Percentiles rank a stretch among this genome's conserved stretches.
phyloP scores from a whole-genome alignment of 768 basidiomycete species.

The Amanita muscaria region DNA sequence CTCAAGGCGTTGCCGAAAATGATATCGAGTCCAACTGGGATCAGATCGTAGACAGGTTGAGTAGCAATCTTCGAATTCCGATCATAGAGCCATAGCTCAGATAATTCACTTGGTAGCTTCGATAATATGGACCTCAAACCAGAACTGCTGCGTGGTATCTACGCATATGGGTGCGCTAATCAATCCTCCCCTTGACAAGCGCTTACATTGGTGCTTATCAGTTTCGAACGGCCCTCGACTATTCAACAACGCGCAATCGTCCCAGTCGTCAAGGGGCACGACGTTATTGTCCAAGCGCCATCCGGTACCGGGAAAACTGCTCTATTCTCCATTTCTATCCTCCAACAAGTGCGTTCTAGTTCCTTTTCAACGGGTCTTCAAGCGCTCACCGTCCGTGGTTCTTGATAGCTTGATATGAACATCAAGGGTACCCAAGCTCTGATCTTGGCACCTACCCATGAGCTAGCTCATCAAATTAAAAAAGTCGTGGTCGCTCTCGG shows the following conservation, averaged over 20 bases:
- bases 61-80: slow-evolving; percentile 33
- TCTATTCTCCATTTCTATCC: slow-evolving; percentile 96
- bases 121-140: slow-evolving; percentile 97
- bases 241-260: slow-evolving; percentile 99
- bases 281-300: slow-evolving; percentile 98
- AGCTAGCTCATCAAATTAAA: slow-evolving; percentile 97
- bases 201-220: slow-evolving; percentile 17
- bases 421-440: slow-evolving; percentile 94
- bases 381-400: too few species aligned
- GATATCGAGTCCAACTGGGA: slow-evolving; percentile 99
- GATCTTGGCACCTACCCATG: slow-evolving; percentile 95
- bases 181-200: background rate
- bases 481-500: slow-evolving; percentile 92
- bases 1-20: slow-evolving; percentile 71
- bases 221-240: slow-evolving; percentile 96
- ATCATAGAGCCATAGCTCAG: slow-evolving; percentile 15
- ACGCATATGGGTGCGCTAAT: slow-evolving; percentile 87
- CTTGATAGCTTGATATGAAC: slow-evolving; percentile 65
- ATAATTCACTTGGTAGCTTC: slow-evolving; percentile 46
- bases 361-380: too few species aligned
- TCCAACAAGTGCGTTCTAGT: slow-evolving; percentile 54
- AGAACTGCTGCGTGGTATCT: slow-evolving; percentile 94
- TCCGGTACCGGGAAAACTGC: slow-evolving; percentile 99
- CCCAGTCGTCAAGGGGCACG: slow-evolving; percentile 94
- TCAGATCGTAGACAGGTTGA: slow-evolving; percentile 90